These are phyloP conservation scores for Ceratocystis papillata DNA, from an alignment of 2,329 filamentous ascomycete genomes.

Conservation along the genomic window DNA sequence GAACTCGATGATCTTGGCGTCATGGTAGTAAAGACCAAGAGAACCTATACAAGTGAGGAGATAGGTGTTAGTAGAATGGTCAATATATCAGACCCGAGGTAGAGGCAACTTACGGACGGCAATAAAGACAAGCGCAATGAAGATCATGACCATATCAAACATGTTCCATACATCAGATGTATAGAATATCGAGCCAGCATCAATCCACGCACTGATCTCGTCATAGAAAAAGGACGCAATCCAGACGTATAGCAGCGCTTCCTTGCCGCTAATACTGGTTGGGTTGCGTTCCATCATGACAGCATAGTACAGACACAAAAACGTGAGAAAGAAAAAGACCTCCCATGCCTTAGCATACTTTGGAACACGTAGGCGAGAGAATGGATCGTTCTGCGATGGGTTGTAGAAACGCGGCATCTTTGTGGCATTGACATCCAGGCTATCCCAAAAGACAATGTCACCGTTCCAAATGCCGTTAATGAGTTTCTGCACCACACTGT, in stretches of 20 bases:
- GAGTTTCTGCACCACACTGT: slow-evolving; percentile 70
- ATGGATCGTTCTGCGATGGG: slow-evolving; percentile 54
- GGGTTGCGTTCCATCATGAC: slow-evolving; percentile 66
- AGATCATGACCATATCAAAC: slow-evolving; percentile 63
- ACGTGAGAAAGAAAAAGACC: slow-evolving; percentile 65
- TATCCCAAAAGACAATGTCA: slow-evolving; percentile 79
- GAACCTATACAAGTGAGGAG: slow-evolving; percentile 40
- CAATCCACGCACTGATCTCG: slow-evolving; percentile 70
- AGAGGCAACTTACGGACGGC: slow-evolving; percentile 49
- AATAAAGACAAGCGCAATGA: slow-evolving; percentile 60
- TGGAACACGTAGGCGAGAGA: slow-evolving; percentile 65
- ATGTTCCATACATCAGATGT: slow-evolving; percentile 72
- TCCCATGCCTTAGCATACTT: slow-evolving; percentile 79
- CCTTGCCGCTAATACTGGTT: slow-evolving; percentile 53
- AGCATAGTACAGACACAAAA: slow-evolving; percentile 73
- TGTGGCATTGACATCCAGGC: slow-evolving; percentile 57
- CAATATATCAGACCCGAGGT: slow-evolving; percentile 9
- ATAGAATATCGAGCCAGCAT: slow-evolving; percentile 80
- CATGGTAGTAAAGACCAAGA: slow-evolving; percentile 50
- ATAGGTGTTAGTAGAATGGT: neutral
- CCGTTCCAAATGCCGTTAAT: slow-evolving; percentile 78
- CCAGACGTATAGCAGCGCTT: slow-evolving; percentile 72
- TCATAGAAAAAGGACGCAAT: slow-evolving; percentile 81
- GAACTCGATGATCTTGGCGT: slow-evolving; percentile 56
- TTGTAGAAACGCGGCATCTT: slow-evolving; percentile 74